Evolutionary conservation across 2,329 filamentous ascomycete genomes (phyloP).

Genomic region (Pseudocercospora pini-densiflorae): DNA sequence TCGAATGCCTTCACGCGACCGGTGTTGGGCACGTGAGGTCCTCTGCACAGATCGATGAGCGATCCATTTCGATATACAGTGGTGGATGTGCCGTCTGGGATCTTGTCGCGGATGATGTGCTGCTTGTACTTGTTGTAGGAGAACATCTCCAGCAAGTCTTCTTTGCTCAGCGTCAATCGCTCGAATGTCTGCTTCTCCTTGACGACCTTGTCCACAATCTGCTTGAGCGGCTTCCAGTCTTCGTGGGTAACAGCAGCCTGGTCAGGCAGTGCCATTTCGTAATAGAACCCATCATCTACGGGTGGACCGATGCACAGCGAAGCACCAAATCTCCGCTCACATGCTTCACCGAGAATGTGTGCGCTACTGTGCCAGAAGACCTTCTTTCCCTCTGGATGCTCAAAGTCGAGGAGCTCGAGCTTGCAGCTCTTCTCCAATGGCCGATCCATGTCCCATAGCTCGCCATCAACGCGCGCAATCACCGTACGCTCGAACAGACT

Average conservation of each 20-base stretch:
- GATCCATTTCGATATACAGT: constrained; percentile 95
- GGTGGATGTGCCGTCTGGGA: constrained; percentile 84
- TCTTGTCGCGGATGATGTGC: constrained; percentile 93
- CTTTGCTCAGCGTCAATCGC: constrained; percentile 85
- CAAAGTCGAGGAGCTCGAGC: constrained; percentile 83
- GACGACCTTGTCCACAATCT: constrained; percentile 78
- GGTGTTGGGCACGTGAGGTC: constrained; percentile 92
- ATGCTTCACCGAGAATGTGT: constrained; percentile 93
- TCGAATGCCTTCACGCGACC: constrained; percentile 93
- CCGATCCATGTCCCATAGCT: constrained; percentile 91
- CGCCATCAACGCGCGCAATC: constrained; percentile 80
- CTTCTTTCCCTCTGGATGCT: constrained; percentile 76
- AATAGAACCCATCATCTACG: constrained; percentile 92
- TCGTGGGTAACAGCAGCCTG: constrained; percentile 70
- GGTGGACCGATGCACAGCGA: constrained; percentile 92
- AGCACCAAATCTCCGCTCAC: constrained; percentile 88
- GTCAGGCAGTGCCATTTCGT: constrained; percentile 86
- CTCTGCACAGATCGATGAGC: constrained; percentile 92
- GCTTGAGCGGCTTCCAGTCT: constrained; percentile 86
- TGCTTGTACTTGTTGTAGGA: constrained; percentile 98
- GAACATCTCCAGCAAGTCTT: constrained; percentile 94
- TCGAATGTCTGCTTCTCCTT: constrained; percentile 98
- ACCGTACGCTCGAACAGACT: constrained; percentile 84
- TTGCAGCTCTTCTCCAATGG: constrained; percentile 87
- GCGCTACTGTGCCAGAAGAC: constrained; percentile 99